A percentile compares a stretch with the other conserved stretches of the same genome.
phyloP scores from a whole-genome alignment of 2,329 filamentous ascomycete genomes.

The Ophiostoma sp. region DNA sequence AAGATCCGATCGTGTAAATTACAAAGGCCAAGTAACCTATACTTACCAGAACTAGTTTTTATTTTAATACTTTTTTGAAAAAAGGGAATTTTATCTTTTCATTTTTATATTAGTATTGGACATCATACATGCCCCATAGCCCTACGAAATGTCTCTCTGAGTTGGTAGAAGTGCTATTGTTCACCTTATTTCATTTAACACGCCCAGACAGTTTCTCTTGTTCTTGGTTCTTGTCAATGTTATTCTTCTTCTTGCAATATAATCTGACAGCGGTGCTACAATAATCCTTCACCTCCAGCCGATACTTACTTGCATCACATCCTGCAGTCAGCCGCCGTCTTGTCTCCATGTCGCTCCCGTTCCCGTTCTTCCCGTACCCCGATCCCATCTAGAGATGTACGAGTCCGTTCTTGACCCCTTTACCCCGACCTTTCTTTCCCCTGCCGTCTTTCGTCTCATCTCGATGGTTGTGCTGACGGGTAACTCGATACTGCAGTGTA shows the following conservation, averaged over 20 bases:
- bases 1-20: too few species aligned
- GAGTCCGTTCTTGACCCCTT: background rate
- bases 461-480: background rate
- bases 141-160: too few species aligned
- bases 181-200: too few species aligned
- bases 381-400: background rate
- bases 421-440: background rate
- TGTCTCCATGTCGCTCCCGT: background rate
- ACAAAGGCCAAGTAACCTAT: too few species aligned
- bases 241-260: background rate
- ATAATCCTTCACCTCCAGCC: background rate
- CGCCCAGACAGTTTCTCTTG: too few species aligned
- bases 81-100: too few species aligned
- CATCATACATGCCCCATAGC: too few species aligned
- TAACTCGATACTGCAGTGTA: slow-evolving; percentile 6
- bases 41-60: too few species aligned
- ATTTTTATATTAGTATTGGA: too few species aligned
- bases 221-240: too few species aligned
- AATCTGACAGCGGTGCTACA: slow-evolving; percentile 5
- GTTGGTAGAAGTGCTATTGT: too few species aligned
- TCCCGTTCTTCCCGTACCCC: background rate
- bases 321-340: slow-evolving; percentile 2
- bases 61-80: too few species aligned
- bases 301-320: background rate
- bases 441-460: background rate